Conservation (phyloP, 148 eudicot genomes). For the Talinum fruticosum region DNA sequence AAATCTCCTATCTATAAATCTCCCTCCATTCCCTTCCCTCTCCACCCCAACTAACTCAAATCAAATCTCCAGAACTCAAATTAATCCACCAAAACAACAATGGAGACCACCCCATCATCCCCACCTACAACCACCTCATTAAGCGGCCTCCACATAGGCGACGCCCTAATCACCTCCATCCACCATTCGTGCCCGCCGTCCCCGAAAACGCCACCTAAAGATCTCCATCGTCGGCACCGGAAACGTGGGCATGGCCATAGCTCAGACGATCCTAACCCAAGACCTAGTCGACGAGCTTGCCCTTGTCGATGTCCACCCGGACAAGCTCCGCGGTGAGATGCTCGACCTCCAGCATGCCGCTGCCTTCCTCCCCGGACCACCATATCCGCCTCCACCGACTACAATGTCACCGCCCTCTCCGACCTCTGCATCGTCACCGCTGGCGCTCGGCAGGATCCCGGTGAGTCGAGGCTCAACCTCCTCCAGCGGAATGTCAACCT, state of each 20-base stretch:
- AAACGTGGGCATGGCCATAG: slow-evolving; percentile 46
- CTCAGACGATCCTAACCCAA: slow-evolving; percentile 83
- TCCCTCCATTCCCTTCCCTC: no score
- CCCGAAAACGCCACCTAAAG: neutral
- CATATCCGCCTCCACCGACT: slow-evolving; percentile 64
- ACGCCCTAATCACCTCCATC: neutral
- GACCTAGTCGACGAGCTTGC: slow-evolving; percentile 71
- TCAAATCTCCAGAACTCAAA: no score
- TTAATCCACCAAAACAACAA: neutral
- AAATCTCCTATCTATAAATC: no score
- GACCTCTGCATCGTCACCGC: slow-evolving; percentile 85
- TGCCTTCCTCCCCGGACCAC: slow-evolving; percentile 78
- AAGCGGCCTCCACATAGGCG: neutral
- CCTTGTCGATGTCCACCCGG: slow-evolving; percentile 63
- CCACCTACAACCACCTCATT: neutral
- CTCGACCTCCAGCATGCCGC: slow-evolving; percentile 88
- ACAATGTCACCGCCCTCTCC: slow-evolving; percentile 46
- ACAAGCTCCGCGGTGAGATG: slow-evolving; percentile 83
- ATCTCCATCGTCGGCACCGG: neutral
- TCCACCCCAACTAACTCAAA: no score
- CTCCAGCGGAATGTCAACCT: slow-evolving; percentile 65
- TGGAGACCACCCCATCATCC: neutral
- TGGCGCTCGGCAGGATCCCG: slow-evolving; percentile 75
- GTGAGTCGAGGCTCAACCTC: slow-evolving; percentile 75
- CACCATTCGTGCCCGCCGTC: neutral